A percentile compares a stretch with the other conserved stretches of the same genome.
Evolutionary conservation across 1,284 basidiomycete species (phyloP).

Genomic region (Coniferiporia weirii): DNA sequence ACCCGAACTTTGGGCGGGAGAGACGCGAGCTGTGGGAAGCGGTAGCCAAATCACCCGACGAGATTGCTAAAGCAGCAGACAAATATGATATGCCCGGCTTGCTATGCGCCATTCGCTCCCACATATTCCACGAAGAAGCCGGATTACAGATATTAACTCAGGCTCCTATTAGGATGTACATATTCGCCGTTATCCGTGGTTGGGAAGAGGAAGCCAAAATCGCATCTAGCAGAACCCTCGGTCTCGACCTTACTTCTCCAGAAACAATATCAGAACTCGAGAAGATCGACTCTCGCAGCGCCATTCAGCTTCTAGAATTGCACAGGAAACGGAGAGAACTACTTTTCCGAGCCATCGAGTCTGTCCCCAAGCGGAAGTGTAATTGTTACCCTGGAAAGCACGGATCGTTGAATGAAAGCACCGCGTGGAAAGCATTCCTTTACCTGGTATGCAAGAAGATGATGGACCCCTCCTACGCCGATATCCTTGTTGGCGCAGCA

Average conservation of each 20-base stretch:
- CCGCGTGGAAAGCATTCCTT: not conserved
- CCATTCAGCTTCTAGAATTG: not conserved
- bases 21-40: not conserved
- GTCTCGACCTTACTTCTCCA: constrained; percentile 27
- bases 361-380: not conserved
- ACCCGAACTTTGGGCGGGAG: not conserved
- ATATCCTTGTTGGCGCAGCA: not conserved
- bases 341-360: not conserved
- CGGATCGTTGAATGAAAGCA: not conserved
- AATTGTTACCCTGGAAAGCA: not conserved
- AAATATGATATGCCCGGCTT: not conserved
- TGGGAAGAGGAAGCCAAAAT: constrained; percentile 37
- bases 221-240: constrained; percentile 36
- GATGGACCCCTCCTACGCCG: not conserved
- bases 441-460: not conserved
- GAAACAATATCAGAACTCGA: not conserved
- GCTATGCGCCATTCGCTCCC: constrained; percentile 8
- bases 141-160: constrained; percentile 7
- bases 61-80: not conserved
- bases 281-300: not conserved
- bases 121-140: not conserved
- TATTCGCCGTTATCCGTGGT: constrained; percentile 37
- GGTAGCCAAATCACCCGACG: not conserved
- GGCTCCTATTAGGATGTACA: constrained; percentile 35
- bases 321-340: not conserved